These are phyloP conservation scores for Schoenoplectus triqueter DNA, from an alignment of 202 grass and related monocot genomes.

Conservation along the genomic window DNA sequence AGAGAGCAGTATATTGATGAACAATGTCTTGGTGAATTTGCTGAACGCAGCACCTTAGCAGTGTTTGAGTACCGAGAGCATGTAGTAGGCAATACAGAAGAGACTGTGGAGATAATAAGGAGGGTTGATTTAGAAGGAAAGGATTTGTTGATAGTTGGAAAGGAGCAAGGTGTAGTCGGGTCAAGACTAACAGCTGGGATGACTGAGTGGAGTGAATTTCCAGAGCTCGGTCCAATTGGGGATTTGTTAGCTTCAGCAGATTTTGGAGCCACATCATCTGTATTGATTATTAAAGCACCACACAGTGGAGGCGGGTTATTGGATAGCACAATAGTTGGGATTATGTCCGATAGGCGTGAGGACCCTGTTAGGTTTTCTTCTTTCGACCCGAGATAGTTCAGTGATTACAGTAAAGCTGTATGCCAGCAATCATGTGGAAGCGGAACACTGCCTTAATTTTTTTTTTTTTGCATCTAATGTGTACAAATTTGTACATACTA, in stretches of 20 bases:
- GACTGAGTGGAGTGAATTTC: slow-evolving; percentile 67
- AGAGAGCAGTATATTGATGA: slow-evolving; percentile 61
- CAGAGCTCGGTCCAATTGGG: slow-evolving; percentile 70
- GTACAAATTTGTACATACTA: neutral
- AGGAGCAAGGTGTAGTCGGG: slow-evolving; percentile 44
- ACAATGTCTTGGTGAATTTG: slow-evolving; percentile 56
- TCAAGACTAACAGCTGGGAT: slow-evolving; percentile 59
- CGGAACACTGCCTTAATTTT: neutral
- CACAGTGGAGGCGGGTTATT: neutral
- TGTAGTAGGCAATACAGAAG: slow-evolving; percentile 50
- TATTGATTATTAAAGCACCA: slow-evolving; percentile 61
- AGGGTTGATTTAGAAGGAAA: slow-evolving; percentile 44
- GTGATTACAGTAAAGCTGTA: neutral
- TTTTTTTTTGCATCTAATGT: neutral
- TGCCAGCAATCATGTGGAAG: neutral
- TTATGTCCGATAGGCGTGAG: slow-evolving; percentile 36
- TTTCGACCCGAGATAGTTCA: slow-evolving; percentile 29
- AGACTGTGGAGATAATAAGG: slow-evolving; percentile 62
- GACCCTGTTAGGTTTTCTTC: slow-evolving; percentile 32
- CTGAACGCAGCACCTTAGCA: slow-evolving; percentile 28
- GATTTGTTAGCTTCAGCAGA: slow-evolving; percentile 69
- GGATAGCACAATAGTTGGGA: slow-evolving; percentile 17
- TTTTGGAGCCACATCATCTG: slow-evolving; percentile 55
- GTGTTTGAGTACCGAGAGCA: slow-evolving; percentile 57
- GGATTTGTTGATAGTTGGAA: slow-evolving; percentile 68